Conservation (phyloP, 352 stramenopile species). For the Pythium coloratum region DNA sequence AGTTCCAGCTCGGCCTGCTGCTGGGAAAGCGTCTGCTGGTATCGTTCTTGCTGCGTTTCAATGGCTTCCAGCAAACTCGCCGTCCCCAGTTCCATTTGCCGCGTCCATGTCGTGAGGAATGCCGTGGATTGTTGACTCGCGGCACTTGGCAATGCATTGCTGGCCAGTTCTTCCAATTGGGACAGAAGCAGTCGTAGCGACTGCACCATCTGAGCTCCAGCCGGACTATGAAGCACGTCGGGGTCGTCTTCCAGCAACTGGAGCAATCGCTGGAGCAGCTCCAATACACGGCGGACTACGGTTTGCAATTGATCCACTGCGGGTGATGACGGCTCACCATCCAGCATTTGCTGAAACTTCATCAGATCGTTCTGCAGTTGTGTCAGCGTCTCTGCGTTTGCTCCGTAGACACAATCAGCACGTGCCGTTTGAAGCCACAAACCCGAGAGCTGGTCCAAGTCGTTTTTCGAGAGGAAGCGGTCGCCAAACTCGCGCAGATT, state of each 20-base stretch:
- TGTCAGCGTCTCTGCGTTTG: conserved; percentile 32
- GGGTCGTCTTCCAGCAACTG: conserved; percentile 19
- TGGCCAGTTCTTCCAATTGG: conserved; percentile 38
- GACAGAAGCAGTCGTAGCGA: conserved; percentile 39
- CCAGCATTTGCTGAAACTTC: conserved; percentile 34
- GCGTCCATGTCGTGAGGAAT: conserved; percentile 45
- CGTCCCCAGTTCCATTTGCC: conserved; percentile 62
- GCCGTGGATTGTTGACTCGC: conserved; percentile 14
- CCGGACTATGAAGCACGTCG: conserved; percentile 13
- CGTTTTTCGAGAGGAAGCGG: conserved; percentile 28
- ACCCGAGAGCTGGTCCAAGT: conserved; percentile 31
- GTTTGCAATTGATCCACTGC: conserved; percentile 32
- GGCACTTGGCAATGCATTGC: conserved; percentile 9
- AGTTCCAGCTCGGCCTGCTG: conserved; percentile 45
- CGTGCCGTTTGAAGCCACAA: conserved; percentile 47
- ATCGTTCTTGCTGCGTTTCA: conserved; percentile 53
- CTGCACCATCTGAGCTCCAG: conserved; percentile 40
- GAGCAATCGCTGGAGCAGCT: conserved; percentile 32
- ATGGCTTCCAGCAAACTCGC: conserved; percentile 54
- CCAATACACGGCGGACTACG: conserved; percentile 32
- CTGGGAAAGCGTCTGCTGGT: conserved; percentile 37
- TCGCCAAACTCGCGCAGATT: conserved; percentile 26
- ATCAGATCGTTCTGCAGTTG: conserved; percentile 37
- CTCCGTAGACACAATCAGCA: conserved; percentile 60
- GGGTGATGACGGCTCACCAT: conserved; percentile 28